Conservation (phyloP, 768 basidiomycete genomes). For the Lactifluus piperatus region DNA sequence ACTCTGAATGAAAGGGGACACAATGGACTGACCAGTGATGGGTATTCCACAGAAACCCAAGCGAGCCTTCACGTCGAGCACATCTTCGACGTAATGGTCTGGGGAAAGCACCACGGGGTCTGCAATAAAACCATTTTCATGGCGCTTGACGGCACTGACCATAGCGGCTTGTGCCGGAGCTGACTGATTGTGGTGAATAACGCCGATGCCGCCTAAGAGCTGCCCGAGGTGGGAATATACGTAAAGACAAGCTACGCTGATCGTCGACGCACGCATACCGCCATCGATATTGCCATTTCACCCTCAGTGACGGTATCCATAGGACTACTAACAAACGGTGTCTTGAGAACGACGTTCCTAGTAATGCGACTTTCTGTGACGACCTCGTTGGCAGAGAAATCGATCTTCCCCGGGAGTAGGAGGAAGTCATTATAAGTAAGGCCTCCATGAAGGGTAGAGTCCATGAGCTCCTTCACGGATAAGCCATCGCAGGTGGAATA, state of each 20-base stretch:
- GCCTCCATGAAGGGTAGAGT: constrained; percentile 78
- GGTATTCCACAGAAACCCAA: constrained; percentile 96
- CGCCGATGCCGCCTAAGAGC: constrained; percentile 93
- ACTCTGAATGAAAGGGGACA: constrained; percentile 14
- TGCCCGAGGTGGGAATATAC: constrained; percentile 24
- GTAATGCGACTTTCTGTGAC: constrained; percentile 81
- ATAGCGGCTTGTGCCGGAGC: constrained; percentile 85
- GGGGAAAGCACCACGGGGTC: constrained; percentile 89
- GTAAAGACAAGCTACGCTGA: neutral
- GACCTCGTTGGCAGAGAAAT: constrained; percentile 80
- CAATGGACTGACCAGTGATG: constrained; percentile 75
- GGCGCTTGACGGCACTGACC: constrained; percentile 96
- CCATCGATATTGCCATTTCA: constrained; percentile 88
- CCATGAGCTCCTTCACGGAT: constrained; percentile 76
- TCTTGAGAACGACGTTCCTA: constrained; percentile 84
- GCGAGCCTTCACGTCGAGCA: constrained; percentile 84
- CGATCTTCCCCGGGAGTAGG: constrained; percentile 88
- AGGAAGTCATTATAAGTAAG: constrained; percentile 98
- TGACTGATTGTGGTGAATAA: constrained; percentile 94
- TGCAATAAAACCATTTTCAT: constrained; percentile 97
- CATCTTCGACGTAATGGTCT: constrained; percentile 70
- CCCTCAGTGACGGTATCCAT: constrained; percentile 99
- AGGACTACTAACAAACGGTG: constrained; percentile 94
- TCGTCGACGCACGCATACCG: constrained; percentile 42
- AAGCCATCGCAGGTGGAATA: constrained; percentile 79